Evolutionary conservation across 2,329 filamentous ascomycete species (phyloP), one percentile per base, ranked within the genome.

Genomic region (Trichophyton rubrum): DNA sequence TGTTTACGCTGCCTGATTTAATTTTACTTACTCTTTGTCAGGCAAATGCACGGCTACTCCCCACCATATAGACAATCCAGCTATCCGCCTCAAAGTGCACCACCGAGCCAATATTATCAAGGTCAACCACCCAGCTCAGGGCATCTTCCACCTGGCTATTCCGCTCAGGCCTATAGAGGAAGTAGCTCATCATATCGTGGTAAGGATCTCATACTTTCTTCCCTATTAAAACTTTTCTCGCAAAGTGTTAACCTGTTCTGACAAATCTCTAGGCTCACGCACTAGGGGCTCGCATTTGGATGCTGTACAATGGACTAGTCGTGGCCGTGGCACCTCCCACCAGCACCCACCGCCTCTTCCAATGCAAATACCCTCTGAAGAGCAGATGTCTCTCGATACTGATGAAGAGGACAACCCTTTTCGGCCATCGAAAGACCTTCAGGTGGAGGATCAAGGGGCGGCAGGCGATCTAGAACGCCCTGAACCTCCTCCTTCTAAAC

Each of bases 271-370:
- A 35, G 66, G 73, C 20, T 74, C 75, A 35, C 80, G 86, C 58
- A 84, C 84, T 40, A 76, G 81, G 64, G 79, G 76, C 38, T 76
- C 78, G 64, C 76, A 85, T 74, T 82, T 86, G 77, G 79, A 85
- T 73, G 83, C 88, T 73, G 71, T 85, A 1, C 88, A 89, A 53
- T 91, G 89, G 87, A 87, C 82, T 60, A 77, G 80, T 17, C 78
- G 79, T 60, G 78, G 79, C 66, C 81, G 80, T 69, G 77, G 81
- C 61, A 67, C 76, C 59, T 70, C 72, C 59, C 71, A 71, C 56
- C 65, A 66, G 22, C 69, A 70, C 35, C 71, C 71, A 55, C 66
- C 66, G 20, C 69, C 68, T 67, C 20, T 68, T 63, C 59, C 72
- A 68, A 22, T 43, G 40, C 64, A 66, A 60, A 64, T 58, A 38